Percentiles rank a stretch among this genome's conserved stretches.
phyloP scores from a whole-genome alignment of 331 rosid species.

The Malus hybrid region DNA sequence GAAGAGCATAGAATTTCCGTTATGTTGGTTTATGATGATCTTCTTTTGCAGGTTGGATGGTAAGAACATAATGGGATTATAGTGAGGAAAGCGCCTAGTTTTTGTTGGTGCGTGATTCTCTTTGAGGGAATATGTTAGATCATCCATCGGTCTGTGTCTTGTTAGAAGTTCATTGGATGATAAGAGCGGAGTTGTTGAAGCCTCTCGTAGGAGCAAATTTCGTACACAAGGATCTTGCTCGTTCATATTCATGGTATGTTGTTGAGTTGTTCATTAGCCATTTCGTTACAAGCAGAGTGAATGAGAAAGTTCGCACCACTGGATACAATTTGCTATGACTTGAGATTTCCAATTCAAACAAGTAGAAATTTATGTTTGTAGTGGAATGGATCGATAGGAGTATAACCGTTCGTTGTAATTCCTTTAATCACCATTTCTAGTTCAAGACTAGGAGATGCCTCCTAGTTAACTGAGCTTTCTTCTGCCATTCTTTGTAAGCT shows the following conservation, averaged over 20 bases:
- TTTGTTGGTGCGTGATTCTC: constrained; percentile 73
- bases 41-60: constrained; percentile 50
- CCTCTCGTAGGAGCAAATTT: constrained; percentile 52
- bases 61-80: constrained; percentile 41
- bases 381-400: constrained; percentile 34
- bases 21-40: not conserved
- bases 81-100: constrained; percentile 64
- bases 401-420: constrained; percentile 65
- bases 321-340: not conserved
- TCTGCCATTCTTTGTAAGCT: too few species aligned
- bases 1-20: too few species aligned
- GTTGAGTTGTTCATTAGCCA: not conserved
- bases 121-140: constrained; percentile 85
- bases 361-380: not conserved
- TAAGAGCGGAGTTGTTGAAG: constrained; percentile 51
- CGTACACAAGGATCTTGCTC: constrained; percentile 63
- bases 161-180: constrained; percentile 53
- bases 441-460: constrained; percentile 70
- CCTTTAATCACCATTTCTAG: constrained; percentile 72
- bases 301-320: not conserved
- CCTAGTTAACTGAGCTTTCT: too few species aligned
- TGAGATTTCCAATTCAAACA: not conserved
- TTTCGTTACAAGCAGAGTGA: not conserved
- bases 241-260: constrained; percentile 54
- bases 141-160: constrained; percentile 57